These are phyloP conservation scores for Termitomyces bulborhizus DNA, from an alignment of 768 basidiomycete species.

Conservation along the genomic window DNA sequence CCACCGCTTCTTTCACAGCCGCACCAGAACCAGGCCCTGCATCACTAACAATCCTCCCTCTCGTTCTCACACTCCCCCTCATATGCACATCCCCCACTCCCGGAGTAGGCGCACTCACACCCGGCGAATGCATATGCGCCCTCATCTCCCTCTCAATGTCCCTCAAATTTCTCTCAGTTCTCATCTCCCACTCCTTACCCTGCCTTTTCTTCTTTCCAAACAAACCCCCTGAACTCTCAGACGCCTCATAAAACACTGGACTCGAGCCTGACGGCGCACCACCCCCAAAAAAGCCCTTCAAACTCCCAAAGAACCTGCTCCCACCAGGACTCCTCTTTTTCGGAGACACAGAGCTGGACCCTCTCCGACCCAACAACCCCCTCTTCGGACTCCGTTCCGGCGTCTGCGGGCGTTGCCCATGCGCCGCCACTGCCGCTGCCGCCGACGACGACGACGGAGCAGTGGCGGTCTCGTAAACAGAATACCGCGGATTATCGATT, in stretches of 20 bases:
- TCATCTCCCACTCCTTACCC: conserved; percentile 16
- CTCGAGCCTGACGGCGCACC: neutral
- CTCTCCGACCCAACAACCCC: neutral
- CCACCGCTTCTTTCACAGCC: neutral
- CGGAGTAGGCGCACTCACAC: neutral
- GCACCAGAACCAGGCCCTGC: conserved; percentile 2
- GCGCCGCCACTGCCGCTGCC: too few relatives aligned
- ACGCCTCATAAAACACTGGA: neutral
- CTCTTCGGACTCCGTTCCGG: neutral
- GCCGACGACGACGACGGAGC: too few relatives aligned
- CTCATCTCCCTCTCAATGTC: conserved; percentile 5
- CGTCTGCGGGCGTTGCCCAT: neutral
- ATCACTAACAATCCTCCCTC: conserved; percentile 18
- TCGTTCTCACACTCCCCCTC: conserved; percentile 6
- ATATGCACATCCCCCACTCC: neutral
- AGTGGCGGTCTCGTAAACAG: too few relatives aligned
- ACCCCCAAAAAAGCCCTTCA: conserved; percentile 36
- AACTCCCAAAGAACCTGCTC: conserved; percentile 35
- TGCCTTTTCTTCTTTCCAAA: conserved; percentile 3
- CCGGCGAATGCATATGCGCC: neutral
- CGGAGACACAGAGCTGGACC: neutral
- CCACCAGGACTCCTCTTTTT: neutral
- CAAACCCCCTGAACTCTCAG: neutral
- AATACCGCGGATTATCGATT: neutral
- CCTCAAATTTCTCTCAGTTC: conserved; percentile 19